phyloP scores from a whole-genome alignment of 371 early-diverging fungal species.

The Mucor indicus region DNA sequence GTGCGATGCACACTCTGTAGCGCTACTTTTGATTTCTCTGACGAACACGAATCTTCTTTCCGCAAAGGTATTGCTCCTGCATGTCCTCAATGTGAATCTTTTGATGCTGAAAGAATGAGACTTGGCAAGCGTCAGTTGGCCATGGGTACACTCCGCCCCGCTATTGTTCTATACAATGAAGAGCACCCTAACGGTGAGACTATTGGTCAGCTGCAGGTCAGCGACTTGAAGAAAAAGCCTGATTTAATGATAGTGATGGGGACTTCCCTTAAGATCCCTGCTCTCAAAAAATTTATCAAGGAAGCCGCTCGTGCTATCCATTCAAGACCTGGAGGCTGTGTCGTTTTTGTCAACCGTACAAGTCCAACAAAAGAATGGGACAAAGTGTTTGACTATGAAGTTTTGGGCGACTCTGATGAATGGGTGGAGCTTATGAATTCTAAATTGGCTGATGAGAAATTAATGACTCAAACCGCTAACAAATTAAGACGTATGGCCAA shows the following conservation, averaged over 20 bases:
- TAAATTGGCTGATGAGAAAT: constrained; percentile 14
- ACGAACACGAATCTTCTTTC: constrained; percentile 51
- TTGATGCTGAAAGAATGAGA: constrained; percentile 55
- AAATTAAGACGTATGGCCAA: constrained; percentile 6
- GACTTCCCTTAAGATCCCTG: constrained; percentile 95
- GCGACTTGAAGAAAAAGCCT: constrained; percentile 72
- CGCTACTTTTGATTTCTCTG: constrained; percentile 58
- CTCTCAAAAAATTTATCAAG: constrained; percentile 88
- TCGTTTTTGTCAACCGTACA: constrained; percentile 65
- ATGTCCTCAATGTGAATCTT: constrained; percentile 76
- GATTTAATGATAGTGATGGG: constrained; percentile 97
- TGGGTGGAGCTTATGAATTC: constrained; percentile 46
- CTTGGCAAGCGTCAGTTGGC: constrained; percentile 74
- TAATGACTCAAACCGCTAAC: constrained; percentile 16
- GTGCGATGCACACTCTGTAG: constrained; percentile 85
- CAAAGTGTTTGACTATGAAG: constrained; percentile 82
- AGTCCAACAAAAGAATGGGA: constrained; percentile 79
- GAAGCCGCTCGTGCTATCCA: constrained; percentile 78
- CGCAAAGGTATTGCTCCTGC: constrained; percentile 68
- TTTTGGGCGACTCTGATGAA: constrained; percentile 78
- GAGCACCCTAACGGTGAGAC: constrained; percentile 86
- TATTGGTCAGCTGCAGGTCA: constrained; percentile 69
- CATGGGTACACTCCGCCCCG: constrained; percentile 89
- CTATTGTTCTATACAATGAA: constrained; percentile 98
- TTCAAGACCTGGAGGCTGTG: constrained; percentile 45